Percentiles rank a stretch among this genome's conserved stretches.
Conservation (phyloP, 1,284 basidiomycete genomes). For the Moniliophthora roreri region DNA sequence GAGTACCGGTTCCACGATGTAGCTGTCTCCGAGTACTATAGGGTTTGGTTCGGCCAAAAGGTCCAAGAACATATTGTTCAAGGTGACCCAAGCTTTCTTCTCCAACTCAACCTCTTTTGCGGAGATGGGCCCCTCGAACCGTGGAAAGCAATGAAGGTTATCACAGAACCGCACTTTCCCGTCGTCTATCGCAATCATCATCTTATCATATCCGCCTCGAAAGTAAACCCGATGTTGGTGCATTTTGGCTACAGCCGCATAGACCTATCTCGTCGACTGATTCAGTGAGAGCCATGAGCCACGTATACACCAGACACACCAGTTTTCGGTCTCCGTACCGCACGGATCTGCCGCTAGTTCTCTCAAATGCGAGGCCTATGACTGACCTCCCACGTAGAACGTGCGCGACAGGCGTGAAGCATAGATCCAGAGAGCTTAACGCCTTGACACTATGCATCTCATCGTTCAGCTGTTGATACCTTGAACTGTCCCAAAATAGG, state of each 20-base stretch:
- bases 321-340: slow-evolving; percentile 36
- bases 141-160: too few species aligned
- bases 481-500: slow-evolving; percentile 28
- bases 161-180: too few species aligned
- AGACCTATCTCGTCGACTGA: slow-evolving; percentile 1
- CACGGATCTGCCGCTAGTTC: slow-evolving; percentile 37
- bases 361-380: slow-evolving; percentile 45
- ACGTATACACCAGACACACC: slow-evolving; percentile 3
- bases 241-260: slow-evolving; percentile 3
- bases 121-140: too few species aligned
- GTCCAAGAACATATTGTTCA: too few species aligned
- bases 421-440: slow-evolving; percentile 38
- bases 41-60: too few species aligned
- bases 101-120: too few species aligned
- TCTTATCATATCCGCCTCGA: too few species aligned
- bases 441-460: slow-evolving; percentile 33
- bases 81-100: too few species aligned
- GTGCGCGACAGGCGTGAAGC: slow-evolving; percentile 44
- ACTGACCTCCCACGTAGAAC: slow-evolving; percentile 36
- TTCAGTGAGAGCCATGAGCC: too few species aligned
- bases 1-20: too few species aligned
- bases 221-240: slow-evolving; percentile 3
- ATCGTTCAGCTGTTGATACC: slow-evolving; percentile 28
- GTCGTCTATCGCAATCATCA: too few species aligned
- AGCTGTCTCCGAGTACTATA: too few species aligned